These are phyloP conservation scores for Flaveria floridana DNA, from an alignment of 140 eudicot species.

Conservation along the genomic window DNA sequence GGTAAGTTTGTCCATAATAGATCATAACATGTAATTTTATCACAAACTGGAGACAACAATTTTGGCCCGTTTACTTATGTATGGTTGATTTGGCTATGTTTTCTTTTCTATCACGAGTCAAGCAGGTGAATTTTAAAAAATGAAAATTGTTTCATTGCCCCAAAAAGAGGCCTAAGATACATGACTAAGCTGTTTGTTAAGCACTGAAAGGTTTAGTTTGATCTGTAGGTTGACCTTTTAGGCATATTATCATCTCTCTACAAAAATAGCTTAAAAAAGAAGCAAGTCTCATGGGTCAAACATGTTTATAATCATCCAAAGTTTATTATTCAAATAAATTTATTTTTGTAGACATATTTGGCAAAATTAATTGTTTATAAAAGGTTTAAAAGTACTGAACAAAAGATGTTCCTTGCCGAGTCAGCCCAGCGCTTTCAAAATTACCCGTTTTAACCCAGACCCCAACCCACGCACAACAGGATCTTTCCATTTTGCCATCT, in stretches of 20 bases:
- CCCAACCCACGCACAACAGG: not conserved
- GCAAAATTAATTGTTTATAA: not conserved
- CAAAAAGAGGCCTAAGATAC: not conserved
- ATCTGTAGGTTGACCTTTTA: not conserved
- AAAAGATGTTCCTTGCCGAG: not conserved
- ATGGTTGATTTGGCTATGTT: not conserved
- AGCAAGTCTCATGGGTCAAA: not conserved
- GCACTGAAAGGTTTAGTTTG: not conserved
- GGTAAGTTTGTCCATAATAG: conserved; percentile 32
- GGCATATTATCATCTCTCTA: not conserved
- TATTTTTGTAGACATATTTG: not conserved
- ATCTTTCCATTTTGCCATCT: not conserved
- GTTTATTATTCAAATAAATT: not conserved
- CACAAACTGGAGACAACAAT: not conserved
- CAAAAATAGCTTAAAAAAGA: not conserved
- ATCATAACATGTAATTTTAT: not conserved
- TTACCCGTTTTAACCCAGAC: not conserved
- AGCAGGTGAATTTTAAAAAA: not conserved
- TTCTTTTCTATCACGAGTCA: not conserved
- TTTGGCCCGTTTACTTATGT: not conserved
- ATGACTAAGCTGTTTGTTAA: not conserved
- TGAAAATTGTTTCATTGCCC: not conserved
- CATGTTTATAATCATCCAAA: not conserved
- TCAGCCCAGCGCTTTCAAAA: not conserved
- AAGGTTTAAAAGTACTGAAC: not conserved